Conservation (phyloP, 169 alveolate species). For the Plasmodium malariae region DNA sequence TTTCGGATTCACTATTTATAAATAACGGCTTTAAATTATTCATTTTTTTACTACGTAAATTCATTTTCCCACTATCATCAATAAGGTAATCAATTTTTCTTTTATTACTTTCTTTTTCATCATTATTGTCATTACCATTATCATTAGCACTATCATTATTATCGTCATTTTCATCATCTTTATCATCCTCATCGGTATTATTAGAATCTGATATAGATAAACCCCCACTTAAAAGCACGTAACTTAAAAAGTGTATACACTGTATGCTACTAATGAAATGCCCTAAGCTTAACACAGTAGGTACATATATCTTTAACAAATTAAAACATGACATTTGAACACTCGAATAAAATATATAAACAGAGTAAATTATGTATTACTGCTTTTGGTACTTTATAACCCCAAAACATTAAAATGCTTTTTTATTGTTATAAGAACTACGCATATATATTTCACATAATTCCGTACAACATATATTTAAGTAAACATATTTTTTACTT, state of each 20-base stretch:
- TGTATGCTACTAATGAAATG: neutral
- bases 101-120: neutral
- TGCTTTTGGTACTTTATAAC: too few species aligned
- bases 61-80: conserved; percentile 11
- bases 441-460: too few species aligned
- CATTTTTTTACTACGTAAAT: conserved; percentile 35
- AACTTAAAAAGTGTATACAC: conserved; percentile 3
- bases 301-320: conserved; percentile 13
- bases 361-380: too few species aligned
- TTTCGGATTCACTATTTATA: conserved; percentile 8
- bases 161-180: neutral
- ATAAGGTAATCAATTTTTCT: neutral
- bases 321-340: too few species aligned
- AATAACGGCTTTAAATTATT: conserved; percentile 23
- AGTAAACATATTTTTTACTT: too few species aligned
- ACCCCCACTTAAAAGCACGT: neutral
- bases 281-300: conserved; percentile 13
- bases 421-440: too few species aligned
- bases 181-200: too few species aligned
- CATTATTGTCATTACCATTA: neutral
- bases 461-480: too few species aligned
- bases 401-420: too few species aligned
- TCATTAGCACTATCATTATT: neutral
- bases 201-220: conserved; percentile 2
- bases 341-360: too few species aligned